Percentiles rank a stretch among this genome's conserved stretches.
Evolutionary conservation across 371 early-diverging fungal species (phyloP).

Genomic region (Saksenaea vasiformis): DNA sequence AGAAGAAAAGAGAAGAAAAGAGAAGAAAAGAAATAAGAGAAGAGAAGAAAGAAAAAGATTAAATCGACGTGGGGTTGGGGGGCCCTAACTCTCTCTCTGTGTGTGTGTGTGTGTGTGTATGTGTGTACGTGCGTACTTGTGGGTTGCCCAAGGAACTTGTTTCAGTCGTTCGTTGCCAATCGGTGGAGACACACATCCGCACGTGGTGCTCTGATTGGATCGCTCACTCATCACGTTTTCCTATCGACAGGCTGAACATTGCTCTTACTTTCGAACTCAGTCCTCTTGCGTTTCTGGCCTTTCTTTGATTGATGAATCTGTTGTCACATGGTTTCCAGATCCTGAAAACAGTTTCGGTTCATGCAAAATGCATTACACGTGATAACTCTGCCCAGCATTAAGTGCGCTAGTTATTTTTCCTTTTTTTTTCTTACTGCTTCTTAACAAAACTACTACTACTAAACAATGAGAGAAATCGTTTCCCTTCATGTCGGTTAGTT

Average conservation of each 20-base stretch:
- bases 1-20: too few relatives aligned
- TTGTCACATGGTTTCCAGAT: too few relatives aligned
- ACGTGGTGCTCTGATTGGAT: background rate
- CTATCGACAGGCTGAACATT: background rate
- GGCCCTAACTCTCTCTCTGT: background rate
- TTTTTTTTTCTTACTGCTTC: too few relatives aligned
- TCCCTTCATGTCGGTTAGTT: constrained; percentile 79
- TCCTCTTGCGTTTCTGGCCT: too few relatives aligned
- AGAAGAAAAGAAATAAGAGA: background rate
- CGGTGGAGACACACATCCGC: constrained; percentile 1
- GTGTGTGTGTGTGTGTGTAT: background rate
- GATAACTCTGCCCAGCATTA: too few relatives aligned
- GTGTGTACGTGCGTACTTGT: background rate
- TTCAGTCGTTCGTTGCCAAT: constrained; percentile 1
- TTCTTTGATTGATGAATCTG: too few relatives aligned
- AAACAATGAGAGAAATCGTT: constrained; percentile 95
- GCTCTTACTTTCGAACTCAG: too few relatives aligned
- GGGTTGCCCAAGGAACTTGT: constrained; percentile 3
- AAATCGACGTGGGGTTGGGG: background rate
- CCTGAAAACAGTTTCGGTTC: too few relatives aligned
- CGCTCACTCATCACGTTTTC: background rate
- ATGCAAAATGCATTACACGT: too few relatives aligned
- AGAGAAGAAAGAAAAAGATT: background rate
- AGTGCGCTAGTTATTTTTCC: too few relatives aligned
- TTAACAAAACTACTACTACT: too few relatives aligned